phyloP scores from a whole-genome alignment of 2,329 filamentous ascomycete species.

The Sclerotinia trifoliorum region DNA sequence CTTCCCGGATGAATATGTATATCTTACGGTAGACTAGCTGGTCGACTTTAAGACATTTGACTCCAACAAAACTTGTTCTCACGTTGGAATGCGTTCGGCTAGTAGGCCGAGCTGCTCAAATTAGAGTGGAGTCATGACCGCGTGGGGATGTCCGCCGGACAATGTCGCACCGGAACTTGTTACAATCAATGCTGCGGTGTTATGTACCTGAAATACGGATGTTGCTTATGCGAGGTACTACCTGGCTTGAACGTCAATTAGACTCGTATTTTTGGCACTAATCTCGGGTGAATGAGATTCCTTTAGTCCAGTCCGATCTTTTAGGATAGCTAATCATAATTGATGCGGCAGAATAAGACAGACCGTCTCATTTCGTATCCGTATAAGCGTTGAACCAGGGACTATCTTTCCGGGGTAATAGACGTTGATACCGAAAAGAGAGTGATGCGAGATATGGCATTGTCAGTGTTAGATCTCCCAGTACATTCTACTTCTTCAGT shows the following conservation, averaged over 20 bases:
- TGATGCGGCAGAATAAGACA: slow-evolving; percentile 7
- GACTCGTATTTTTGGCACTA: slow-evolving; percentile 22
- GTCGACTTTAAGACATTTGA: slow-evolving; percentile 19
- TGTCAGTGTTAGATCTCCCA: neutral
- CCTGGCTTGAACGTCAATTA: slow-evolving; percentile 13
- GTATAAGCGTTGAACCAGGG: slow-evolving; percentile 13
- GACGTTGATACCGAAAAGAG: slow-evolving; percentile 19
- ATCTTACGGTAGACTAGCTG: slow-evolving; percentile 16
- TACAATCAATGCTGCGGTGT: slow-evolving; percentile 20
- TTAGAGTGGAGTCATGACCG: neutral
- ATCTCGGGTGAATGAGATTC: slow-evolving; percentile 23
- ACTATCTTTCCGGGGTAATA: slow-evolving; percentile 1
- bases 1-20: neutral
- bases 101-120: slow-evolving; percentile 17
- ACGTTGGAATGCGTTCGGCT: neutral
- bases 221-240: slow-evolving; percentile 22
- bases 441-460: slow-evolving; percentile 14
- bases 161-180: slow-evolving; percentile 22
- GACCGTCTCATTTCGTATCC: slow-evolving; percentile 22
- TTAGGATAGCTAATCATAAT: slow-evolving; percentile 12
- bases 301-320: slow-evolving; percentile 15
- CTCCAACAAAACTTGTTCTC: neutral
- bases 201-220: slow-evolving; percentile 23
- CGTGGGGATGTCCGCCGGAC: slow-evolving; percentile 25
- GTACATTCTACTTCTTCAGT: slow-evolving; percentile 10